Base-by-base conservation (phyloP, 2,329 filamentous ascomycete species). In the Emmonsia crescens region DNA sequence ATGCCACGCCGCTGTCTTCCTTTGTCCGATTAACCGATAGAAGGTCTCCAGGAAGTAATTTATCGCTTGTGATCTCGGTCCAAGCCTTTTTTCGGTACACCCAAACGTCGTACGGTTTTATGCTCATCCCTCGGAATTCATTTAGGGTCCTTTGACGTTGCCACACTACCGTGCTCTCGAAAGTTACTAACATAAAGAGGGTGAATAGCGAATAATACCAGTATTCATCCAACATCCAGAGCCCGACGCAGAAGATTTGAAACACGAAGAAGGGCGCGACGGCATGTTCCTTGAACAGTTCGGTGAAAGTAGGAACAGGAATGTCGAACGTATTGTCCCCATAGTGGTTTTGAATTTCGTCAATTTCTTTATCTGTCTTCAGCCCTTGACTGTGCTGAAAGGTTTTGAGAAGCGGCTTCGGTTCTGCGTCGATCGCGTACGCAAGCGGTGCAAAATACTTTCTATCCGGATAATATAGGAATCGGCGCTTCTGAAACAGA, bases 171-270 rank as follows among this genome's bases (percentile, higher is more conserved):
- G 94, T 99, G 75, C 92, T 96, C 79, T 99, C 94, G 69, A 99
- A 99, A 63, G 85, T 87, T 67, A 99, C 91, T 61, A 99, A 85
- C 95, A 99, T 99, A 79, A 97, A 92, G 27, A 99, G 86, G 0
- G 95, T 99, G 77, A 99, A 99, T 24, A 99, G 84, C 64, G 94
- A 97, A 79, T 99, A 99, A 80, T 99, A 99, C 94, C 95, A 99
- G 78, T 97, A 99, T 77, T 99, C 95, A 72, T 99, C 94, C 72
- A 99, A 80, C 86, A 97, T 90, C 94, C 94, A 99, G 64, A 99
- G 80, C 19, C 94, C 95, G 62, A 99, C 94, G 70, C 95, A 99
- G 80, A 99, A 99, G 64, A 99, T 82, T 80, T 99, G 94, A 79
- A 99, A 99, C 65, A 99, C 92, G 77, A 99, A 99, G 81, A 99